Evolutionary conservation across 2,329 filamentous ascomycete genomes (phyloP).

Genomic region (Ophiostoma ulmi): DNA sequence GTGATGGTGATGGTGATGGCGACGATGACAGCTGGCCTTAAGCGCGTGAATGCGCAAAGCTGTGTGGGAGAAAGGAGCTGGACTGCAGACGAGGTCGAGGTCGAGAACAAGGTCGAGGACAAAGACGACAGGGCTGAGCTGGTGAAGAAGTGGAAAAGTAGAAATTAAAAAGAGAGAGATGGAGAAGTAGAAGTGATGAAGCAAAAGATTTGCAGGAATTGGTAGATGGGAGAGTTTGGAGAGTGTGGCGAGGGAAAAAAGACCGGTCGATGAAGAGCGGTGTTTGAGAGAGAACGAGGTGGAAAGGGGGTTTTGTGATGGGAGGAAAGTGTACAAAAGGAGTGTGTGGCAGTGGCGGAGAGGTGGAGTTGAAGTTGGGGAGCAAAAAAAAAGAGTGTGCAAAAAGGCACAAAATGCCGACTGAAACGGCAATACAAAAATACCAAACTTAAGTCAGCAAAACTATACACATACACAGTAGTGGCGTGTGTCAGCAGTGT

Average conservation of each 20-base stretch:
- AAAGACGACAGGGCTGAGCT: not conserved
- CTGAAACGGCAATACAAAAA: not conserved
- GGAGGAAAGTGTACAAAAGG: conserved; percentile 13
- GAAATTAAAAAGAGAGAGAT: not conserved
- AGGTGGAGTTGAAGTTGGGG: not conserved
- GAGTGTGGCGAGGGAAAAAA: not conserved
- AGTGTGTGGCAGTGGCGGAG: conserved; percentile 17
- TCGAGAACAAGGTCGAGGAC: too few relatives aligned
- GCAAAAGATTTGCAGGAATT: conserved; percentile 4
- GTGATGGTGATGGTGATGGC: not conserved
- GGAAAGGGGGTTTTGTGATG: conserved; percentile 12
- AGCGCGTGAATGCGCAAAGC: conserved; percentile 2
- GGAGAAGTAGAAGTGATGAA: not conserved
- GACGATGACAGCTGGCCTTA: not conserved
- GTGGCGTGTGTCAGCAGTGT: not conserved
- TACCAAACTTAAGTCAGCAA: not conserved
- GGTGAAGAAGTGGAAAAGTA: not conserved
- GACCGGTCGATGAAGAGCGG: not conserved
- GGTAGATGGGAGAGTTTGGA: conserved; percentile 11
- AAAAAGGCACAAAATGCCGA: not conserved
- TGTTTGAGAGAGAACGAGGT: too few relatives aligned
- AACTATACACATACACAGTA: not conserved
- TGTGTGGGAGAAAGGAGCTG: not conserved
- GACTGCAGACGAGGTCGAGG: not conserved
- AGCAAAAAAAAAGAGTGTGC: conserved; percentile 1